phyloP scores from a whole-genome alignment of 1,284 basidiomycete species.

The Leccinum olivaceoglutinosum region DNA sequence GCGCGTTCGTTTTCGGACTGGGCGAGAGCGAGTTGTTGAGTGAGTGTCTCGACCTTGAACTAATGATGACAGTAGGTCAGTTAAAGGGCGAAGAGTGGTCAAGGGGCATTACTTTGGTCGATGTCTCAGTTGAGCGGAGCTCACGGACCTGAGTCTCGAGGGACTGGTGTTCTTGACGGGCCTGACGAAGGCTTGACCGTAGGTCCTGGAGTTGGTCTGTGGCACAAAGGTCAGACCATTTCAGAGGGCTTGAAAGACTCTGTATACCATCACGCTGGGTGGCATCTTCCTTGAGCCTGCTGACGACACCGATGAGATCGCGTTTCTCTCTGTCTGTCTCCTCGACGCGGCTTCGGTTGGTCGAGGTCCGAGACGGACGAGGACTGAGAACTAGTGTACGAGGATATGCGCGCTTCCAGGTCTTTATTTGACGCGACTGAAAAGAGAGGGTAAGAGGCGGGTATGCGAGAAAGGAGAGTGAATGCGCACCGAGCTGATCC shows the following conservation, averaged over 20 bases:
- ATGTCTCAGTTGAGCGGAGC: conserved; percentile 62
- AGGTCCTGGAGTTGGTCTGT: conserved; percentile 67
- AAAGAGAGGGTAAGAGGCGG: conserved; percentile 7
- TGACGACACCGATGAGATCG: conserved; percentile 69
- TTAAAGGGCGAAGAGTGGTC: too few relatives aligned
- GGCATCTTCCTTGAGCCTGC: conserved; percentile 66
- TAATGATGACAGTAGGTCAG: too few relatives aligned
- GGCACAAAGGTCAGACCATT: conserved; percentile 9
- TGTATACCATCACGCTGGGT: conserved; percentile 58
- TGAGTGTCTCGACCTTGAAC: too few relatives aligned
- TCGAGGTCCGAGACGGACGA: conserved; percentile 59
- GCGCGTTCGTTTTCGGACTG: too few relatives aligned
- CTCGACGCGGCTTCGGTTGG: conserved; percentile 50
- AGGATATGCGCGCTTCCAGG: conserved; percentile 50
- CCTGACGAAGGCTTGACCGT: conserved; percentile 63
- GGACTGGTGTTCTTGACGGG: conserved; percentile 64
- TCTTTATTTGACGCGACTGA: conserved; percentile 47
- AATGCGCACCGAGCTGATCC: conserved; percentile 53
- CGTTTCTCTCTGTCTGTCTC: conserved; percentile 77
- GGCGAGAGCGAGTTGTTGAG: too few relatives aligned
- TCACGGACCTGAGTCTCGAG: conserved; percentile 66
- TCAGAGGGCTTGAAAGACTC: background rate
- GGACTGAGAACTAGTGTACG: conserved; percentile 49
- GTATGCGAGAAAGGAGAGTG: background rate
- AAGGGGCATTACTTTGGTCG: conserved; percentile 48